Evolutionary conservation across 345 rosid genomes (phyloP), one percentile per base, ranked within the genome.

Genomic region (Cardiospermum halicacabum): DNA sequence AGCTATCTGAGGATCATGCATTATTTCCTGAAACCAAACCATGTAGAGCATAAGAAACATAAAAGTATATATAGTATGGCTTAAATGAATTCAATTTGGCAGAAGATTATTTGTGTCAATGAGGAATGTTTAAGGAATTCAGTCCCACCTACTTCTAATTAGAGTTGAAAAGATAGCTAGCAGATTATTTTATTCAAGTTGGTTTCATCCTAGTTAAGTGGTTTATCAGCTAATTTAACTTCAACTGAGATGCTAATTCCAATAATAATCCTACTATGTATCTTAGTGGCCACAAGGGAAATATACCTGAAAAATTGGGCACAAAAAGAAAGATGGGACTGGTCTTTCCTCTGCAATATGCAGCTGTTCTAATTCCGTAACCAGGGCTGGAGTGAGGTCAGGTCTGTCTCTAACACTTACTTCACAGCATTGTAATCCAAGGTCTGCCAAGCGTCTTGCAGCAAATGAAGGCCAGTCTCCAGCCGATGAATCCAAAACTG

Each of bases 1-100:
- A 0, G 96, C 93, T 37, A 86, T 78, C 62, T 80, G 90, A 13
- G 92, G 92, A 56, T 86, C 92, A 25, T 83, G 84, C 92, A 84
- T 89, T 74, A 86, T 85, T 78, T 86, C 92, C 91, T 86, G 81
- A 42, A 67, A 72, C 19, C 48, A 68, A 68, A 36, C 34, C 60
- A 53, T 37, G 22, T 4, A 53, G 55, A 16, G 2, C 2, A 25
- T 64, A 31, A 65, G 68, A 22, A 30, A 32, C 11, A 51, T 1
- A 4, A 48, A 30, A n/a, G 3, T 18, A 55, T n/a, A n/a, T n/a
- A n/a, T 28, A 11, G 15, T 32, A 57, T 51, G 22, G 7, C 15
- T n/a, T 50, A 28, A 18, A 18, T 49, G 39, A 24, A 56, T n/a
- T n/a, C n/a, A n/a, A n/a, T n/a, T n/a, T n/a, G n/a, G n/a, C n/a